Evolutionary conservation across 2,329 filamentous ascomycete species (phyloP).

Genomic region (Calonectria pseudoreteaudii): DNA sequence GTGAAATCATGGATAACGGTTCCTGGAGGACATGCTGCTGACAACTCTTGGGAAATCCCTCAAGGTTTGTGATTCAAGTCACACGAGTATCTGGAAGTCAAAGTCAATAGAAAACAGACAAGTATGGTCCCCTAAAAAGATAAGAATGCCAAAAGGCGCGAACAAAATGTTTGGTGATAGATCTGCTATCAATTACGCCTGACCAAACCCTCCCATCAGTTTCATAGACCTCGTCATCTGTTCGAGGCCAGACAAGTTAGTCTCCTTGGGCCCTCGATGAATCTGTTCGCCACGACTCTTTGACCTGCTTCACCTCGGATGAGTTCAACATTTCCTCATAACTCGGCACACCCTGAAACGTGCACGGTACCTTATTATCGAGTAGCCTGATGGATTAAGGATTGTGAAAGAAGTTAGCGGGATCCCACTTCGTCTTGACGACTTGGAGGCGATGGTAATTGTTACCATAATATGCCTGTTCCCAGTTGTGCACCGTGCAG

Average conservation of each 20-base stretch:
- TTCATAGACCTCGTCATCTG: background rate
- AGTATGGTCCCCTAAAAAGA: too few relatives aligned
- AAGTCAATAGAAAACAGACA: too few relatives aligned
- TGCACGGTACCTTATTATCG: background rate
- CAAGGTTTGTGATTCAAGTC: too few relatives aligned
- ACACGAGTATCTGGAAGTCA: too few relatives aligned
- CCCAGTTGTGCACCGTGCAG: background rate
- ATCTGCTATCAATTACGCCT: too few relatives aligned
- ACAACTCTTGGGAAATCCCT: too few relatives aligned
- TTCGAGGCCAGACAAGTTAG: too few relatives aligned
- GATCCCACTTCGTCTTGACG: background rate
- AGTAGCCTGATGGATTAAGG: background rate
- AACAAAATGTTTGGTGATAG: too few relatives aligned
- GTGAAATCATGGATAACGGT: too few relatives aligned
- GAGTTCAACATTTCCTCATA: background rate
- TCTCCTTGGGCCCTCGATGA: background rate
- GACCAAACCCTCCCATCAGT: background rate
- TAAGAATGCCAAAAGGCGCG: too few relatives aligned
- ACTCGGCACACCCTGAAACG: background rate
- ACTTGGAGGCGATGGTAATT: background rate
- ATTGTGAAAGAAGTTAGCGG: background rate
- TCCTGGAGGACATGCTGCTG: too few relatives aligned
- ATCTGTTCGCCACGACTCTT: background rate
- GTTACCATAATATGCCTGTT: background rate
- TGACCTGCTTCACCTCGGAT: background rate